A percentile compares a stretch with the other conserved stretches of the same genome.
Conservation (phyloP, 495 filamentous ascomycete species). For the Aspergillus asperescens region DNA sequence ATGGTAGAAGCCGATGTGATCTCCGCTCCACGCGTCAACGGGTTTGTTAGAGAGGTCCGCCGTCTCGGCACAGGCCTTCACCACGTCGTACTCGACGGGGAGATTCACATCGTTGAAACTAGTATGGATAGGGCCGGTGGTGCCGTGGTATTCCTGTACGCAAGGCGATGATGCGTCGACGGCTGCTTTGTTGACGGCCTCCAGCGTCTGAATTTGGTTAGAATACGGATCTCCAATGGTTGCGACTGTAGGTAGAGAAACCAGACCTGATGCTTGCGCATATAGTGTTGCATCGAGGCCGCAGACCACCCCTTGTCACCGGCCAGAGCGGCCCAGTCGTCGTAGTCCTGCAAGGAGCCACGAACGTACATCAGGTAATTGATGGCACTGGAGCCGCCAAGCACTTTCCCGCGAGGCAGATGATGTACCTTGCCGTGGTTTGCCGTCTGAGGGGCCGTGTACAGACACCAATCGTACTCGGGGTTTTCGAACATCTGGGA, state of each 20-base stretch:
- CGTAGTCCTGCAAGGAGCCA: constrained; percentile 34
- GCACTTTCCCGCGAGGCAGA: constrained; percentile 46
- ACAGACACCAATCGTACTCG: constrained; percentile 55
- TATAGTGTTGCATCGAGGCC: constrained; percentile 28
- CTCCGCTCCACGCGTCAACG: constrained; percentile 30
- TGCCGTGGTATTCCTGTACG: constrained; percentile 22
- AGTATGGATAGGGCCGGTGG: constrained; percentile 26
- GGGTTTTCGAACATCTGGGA: constrained; percentile 41
- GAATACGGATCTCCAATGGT: not conserved
- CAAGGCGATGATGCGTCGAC: not conserved
- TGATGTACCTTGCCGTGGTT: constrained; percentile 23
- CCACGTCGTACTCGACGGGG: constrained; percentile 23
- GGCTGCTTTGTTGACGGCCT: not conserved
- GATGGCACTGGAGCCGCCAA: constrained; percentile 55
- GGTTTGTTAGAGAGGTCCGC: constrained; percentile 19
- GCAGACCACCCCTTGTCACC: constrained; percentile 35
- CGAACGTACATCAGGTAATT: constrained; percentile 41
- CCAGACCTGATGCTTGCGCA: constrained; percentile 22
- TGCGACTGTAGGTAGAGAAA: not conserved
- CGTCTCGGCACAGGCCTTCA: constrained; percentile 24
- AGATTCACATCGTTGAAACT: constrained; percentile 25
- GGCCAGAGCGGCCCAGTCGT: constrained; percentile 45
- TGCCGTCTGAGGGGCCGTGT: constrained; percentile 43
- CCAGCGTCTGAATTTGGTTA: constrained; percentile 8
- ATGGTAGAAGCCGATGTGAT: constrained; percentile 32